Conservation (phyloP, 2,329 filamentous ascomycete species). For the Fusarium hainanense region DNA sequence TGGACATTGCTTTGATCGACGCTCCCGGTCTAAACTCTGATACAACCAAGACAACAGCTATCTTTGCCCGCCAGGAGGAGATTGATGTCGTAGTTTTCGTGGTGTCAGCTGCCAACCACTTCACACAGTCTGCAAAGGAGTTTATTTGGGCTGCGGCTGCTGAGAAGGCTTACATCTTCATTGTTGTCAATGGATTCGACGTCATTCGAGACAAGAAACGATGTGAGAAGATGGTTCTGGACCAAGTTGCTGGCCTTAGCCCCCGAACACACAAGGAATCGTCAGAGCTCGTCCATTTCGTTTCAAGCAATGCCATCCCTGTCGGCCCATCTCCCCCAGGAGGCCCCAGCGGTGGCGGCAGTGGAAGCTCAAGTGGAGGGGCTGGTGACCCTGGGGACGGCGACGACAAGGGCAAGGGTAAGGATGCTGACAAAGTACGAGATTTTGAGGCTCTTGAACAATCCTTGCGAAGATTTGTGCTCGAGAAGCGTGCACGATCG, state of each 20-base stretch:
- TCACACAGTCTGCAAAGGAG: conserved; percentile 96
- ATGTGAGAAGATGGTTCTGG: conserved; percentile 91
- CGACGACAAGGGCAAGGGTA: conserved; percentile 80
- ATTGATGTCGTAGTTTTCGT: conserved; percentile 99
- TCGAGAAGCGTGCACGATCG: conserved; percentile 94
- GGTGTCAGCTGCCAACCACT: conserved; percentile 96
- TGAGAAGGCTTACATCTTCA: conserved; percentile 98
- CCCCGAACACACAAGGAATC: conserved; percentile 94
- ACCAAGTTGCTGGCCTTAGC: conserved; percentile 88
- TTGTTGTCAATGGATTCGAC: conserved; percentile 98
- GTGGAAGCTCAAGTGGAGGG: conserved; percentile 65
- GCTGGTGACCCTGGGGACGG: conserved; percentile 66
- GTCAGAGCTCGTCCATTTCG: conserved; percentile 93
- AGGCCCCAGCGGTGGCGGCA: conserved; percentile 65
- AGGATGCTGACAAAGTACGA: conserved; percentile 85
- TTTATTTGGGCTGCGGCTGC: conserved; percentile 96
- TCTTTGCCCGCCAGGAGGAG: conserved; percentile 97
- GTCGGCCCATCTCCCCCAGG: conserved; percentile 69
- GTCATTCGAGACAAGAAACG: conserved; percentile 90
- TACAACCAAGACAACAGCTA: conserved; percentile 95
- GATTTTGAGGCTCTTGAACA: conserved; percentile 93
- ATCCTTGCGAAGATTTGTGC: conserved; percentile 88
- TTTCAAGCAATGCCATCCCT: conserved; percentile 95
- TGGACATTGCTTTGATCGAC: conserved; percentile 97
- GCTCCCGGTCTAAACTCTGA: conserved; percentile 95